Percentiles rank a stretch among this genome's conserved stretches.
Conservation (phyloP, 768 basidiomycete species). For the Boletus eberwhitei region DNA sequence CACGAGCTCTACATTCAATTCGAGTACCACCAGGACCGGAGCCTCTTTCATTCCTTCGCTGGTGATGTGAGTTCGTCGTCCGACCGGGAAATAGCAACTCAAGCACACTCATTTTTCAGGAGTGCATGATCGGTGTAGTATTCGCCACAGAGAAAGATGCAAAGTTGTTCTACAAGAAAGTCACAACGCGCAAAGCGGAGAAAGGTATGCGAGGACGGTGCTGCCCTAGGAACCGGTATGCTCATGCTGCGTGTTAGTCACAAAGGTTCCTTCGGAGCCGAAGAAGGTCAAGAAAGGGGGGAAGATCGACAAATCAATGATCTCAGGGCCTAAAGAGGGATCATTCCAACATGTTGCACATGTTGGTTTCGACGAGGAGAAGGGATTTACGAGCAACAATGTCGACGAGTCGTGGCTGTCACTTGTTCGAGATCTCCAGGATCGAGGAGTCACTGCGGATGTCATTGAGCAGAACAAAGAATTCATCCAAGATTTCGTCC, state of each 20-base stretch:
- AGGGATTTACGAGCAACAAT: conserved; percentile 80
- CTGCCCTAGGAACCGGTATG: background rate
- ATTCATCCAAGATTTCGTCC: conserved; percentile 84
- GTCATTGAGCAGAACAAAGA: conserved; percentile 77
- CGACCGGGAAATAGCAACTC: background rate
- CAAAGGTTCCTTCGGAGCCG: conserved; percentile 50
- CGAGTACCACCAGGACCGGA: conserved; percentile 77
- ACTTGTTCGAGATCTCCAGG: conserved; percentile 63
- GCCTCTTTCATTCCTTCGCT: conserved; percentile 90
- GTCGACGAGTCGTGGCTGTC: conserved; percentile 90
- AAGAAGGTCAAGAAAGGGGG: conserved; percentile 61
- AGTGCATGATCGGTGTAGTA: conserved; percentile 88
- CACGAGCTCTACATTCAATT: too few species aligned
- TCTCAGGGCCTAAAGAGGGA: conserved; percentile 73
- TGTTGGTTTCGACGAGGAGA: conserved; percentile 89
- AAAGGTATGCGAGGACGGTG: conserved; percentile 34
- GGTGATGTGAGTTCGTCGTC: conserved; percentile 72
- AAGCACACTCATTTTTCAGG: conserved; percentile 40
- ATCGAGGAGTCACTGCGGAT: conserved; percentile 61
- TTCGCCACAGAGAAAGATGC: conserved; percentile 88
- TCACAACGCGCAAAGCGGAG: conserved; percentile 59
- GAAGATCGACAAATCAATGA: conserved; percentile 89
- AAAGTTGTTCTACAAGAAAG: conserved; percentile 80
- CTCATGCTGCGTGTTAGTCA: conserved; percentile 24
- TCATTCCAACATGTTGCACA: conserved; percentile 91